A percentile compares a stretch with the other conserved stretches of the same genome.
phyloP scores from a whole-genome alignment of 257 asterid genomes.

The Solanum sparsipilum region DNA sequence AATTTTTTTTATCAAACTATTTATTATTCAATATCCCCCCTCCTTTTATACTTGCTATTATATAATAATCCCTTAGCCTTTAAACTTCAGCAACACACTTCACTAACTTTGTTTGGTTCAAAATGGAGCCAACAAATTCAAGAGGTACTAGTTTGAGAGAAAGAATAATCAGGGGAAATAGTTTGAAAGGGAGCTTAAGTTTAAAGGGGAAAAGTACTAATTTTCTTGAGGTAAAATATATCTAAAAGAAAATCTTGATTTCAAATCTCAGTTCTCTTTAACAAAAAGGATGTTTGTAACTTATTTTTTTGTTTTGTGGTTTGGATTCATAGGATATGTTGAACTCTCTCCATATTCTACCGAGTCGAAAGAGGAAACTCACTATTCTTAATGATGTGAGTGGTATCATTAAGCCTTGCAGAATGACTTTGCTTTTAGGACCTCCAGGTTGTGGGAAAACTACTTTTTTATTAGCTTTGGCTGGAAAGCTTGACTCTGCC shows the following conservation, averaged over 20 bases:
- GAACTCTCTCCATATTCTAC: constrained; percentile 30
- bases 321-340: background rate
- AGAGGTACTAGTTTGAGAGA: background rate
- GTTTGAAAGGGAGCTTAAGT: background rate
- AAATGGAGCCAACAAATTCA: background rate
- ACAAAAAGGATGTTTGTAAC: background rate
- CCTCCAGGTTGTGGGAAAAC: background rate
- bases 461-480: constrained; percentile 49
- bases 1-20: background rate
- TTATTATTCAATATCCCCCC: background rate
- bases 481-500: constrained; percentile 44
- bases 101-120: background rate
- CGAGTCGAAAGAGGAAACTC: constrained; percentile 36
- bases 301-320: background rate
- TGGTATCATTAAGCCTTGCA: constrained; percentile 56
- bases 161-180: background rate
- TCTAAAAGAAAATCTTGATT: background rate
- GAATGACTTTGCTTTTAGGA: constrained; percentile 9
- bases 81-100: background rate
- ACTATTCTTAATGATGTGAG: constrained; percentile 50
- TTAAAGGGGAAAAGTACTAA: background rate
- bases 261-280: background rate
- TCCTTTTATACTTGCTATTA: background rate
- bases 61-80: background rate
- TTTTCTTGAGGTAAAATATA: background rate